Percentiles rank a stretch among this genome's conserved stretches.
phyloP scores from a whole-genome alignment of 352 stramenopile genomes.

The Phytophthora melonis region DNA sequence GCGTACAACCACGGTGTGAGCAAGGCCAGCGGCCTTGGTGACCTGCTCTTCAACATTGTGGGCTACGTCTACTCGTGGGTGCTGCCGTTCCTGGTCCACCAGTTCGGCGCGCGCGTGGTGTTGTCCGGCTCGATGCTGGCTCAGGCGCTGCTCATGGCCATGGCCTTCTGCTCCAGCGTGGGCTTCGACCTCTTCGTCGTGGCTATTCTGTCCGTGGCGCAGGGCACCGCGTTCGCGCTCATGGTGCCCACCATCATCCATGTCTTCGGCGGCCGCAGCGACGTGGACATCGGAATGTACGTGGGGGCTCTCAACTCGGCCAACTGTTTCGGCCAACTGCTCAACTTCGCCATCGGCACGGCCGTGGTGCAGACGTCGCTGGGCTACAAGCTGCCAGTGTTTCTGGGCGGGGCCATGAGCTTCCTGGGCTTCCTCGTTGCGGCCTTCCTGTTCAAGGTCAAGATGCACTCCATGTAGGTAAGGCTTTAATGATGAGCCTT shows the following conservation, averaged over 20 bases:
- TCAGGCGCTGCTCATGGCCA: constrained; percentile 44
- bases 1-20: constrained; percentile 63
- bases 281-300: constrained; percentile 37
- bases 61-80: constrained; percentile 56
- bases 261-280: constrained; percentile 49
- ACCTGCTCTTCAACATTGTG: constrained; percentile 37
- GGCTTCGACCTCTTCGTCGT: constrained; percentile 46
- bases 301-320: constrained; percentile 32
- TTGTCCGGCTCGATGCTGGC: constrained; percentile 38
- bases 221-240: constrained; percentile 41
- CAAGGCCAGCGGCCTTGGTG: constrained; percentile 53
- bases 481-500: too few relatives aligned
- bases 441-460: constrained; percentile 48
- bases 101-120: constrained; percentile 50
- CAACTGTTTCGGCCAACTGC: constrained; percentile 49
- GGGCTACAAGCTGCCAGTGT: constrained; percentile 48
- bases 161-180: constrained; percentile 42
- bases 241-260: constrained; percentile 53
- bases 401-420: constrained; percentile 50
- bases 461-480: constrained; percentile 57
- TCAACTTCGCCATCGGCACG: constrained; percentile 49
- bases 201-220: constrained; percentile 38
- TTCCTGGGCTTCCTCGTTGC: constrained; percentile 42
- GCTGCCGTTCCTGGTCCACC: constrained; percentile 52
- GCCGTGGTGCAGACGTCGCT: constrained; percentile 48